Evolutionary conservation across 495 filamentous ascomycete species (phyloP), one percentile per base, ranked within the genome.

Genomic region (Halenospora varia): DNA sequence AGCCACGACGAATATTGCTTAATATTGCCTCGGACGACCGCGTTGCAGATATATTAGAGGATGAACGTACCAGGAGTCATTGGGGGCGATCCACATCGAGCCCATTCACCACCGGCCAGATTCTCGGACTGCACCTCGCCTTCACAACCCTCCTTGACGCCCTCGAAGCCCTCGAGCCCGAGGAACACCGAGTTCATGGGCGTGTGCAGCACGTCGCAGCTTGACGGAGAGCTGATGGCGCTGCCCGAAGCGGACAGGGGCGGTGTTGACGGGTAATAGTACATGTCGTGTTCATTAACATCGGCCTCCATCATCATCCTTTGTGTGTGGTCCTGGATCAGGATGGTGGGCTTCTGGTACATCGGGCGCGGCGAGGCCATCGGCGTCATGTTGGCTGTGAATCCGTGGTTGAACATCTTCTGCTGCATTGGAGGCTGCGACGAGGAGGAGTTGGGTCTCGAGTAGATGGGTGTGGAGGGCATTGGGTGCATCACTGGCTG

Each of bases 41-140:
- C 18, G 44, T 20, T 47, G 44, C 44, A 47, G 44, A 19, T 47
- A 25, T 3, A 52, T n/a, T 29, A n/a, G 18, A 51, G 58, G 29
- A 17, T 23, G 13, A 61, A 86, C 90, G 72, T 87, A 97, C 92
- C 88, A 83, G 94, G 94, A 67, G 92, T 94, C 78, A 97, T 80
- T 9, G 90, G 90, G 56, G 94, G 92, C 20, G 91, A 95, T 17
- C 79, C 80, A 42, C 82, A 86, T 65, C 82, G 83, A 39, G 84
- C 73, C 86, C 88, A 95, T 57, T 93, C 88, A 62, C 86, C 79
- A 62, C 78, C 81, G 48, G 89, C 85, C 61, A 95, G 81, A 66
- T 83, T 84, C 75, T 94, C 86, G 41, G 86, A 81, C 71, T 87
- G 81, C 4, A 84, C 83, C 49, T 89, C 88, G 23, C 81, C 82